phyloP scores from a whole-genome alignment of 1,139 yeast species.

The Blastobotrys apis region DNA sequence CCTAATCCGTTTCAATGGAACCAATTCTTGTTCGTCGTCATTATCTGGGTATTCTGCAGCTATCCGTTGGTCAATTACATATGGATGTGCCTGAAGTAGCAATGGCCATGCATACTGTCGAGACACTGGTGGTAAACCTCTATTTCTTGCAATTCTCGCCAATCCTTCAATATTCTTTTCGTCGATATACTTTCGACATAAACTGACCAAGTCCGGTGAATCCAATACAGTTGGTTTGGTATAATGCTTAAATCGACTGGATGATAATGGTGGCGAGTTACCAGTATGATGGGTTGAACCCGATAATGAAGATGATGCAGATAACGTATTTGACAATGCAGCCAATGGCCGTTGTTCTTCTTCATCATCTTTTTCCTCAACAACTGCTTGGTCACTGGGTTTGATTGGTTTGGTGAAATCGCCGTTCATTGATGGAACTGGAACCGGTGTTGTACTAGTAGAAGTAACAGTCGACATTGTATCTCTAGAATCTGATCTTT shows the following conservation, averaged over 20 bases:
- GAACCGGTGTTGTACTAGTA: neutral
- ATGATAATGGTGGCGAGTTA: conserved; percentile 27
- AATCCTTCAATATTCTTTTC: conserved; percentile 59
- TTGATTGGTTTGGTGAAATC: neutral
- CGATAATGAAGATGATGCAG: conserved; percentile 28
- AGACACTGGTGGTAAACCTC: conserved; percentile 80
- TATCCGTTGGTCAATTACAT: conserved; percentile 69
- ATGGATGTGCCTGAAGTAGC: conserved; percentile 75
- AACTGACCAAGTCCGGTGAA: conserved; percentile 33
- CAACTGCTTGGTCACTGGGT: too few species aligned
- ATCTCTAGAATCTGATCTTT: too few species aligned
- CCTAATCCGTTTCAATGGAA: conserved; percentile 5
- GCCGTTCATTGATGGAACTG: neutral
- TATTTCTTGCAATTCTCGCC: conserved; percentile 75
- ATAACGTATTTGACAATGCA: conserved; percentile 27
- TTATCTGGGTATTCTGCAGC: conserved; percentile 44
- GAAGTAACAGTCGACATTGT: too few species aligned
- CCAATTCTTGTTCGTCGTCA: conserved; percentile 7
- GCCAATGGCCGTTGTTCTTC: conserved; percentile 21
- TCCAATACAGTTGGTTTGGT: conserved; percentile 37
- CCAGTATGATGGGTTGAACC: conserved; percentile 17
- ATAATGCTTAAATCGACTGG: conserved; percentile 36
- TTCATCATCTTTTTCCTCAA: conserved; percentile 2
- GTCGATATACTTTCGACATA: conserved; percentile 41
- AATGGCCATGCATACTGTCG: conserved; percentile 84